Evolutionary conservation across 257 asterid species (phyloP), one percentile per base, ranked within the genome.

Genomic region (Nicotiana obtusifolia): DNA sequence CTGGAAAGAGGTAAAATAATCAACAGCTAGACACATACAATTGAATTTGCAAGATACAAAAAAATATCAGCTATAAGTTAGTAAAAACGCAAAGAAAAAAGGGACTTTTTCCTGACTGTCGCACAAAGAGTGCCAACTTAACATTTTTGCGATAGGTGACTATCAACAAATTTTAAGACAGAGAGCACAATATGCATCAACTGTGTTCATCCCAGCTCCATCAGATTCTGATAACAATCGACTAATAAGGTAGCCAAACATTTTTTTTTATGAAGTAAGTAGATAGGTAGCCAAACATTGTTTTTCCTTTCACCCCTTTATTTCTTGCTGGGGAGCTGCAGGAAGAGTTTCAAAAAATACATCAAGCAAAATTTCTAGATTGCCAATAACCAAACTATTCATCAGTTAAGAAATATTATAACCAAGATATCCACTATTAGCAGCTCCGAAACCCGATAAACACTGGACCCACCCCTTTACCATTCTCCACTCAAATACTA

Each of bases 1-100:
- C 99, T 96, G 90, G 7, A 47, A 33, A 44, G 78, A 73, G 41
- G 15, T 47, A 47, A 14, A 44, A 73, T 24, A 47, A 73, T 47
- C 78, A 73, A 73, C 60, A n/a, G 22, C 60, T 24, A 47, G 61
- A 44, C 47, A 71, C 35, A 71, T 71, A 54, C 78, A 71, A 41
- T 13, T 44, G 59, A 44, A 47, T 6, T 44, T 44, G 49, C 60
- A 44, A 22, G 60, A 71, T 71, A 71, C 14, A 1, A 11, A 47
- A 20, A 71, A 7, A 71, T 20, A 71, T 73, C 15, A 73, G 78
- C 41, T 44, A 22, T 47, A 24, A 22, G 37, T 22, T 14, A 5
- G 22, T 24, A 22, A 73, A 73, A 52, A 15, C 1, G 6, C 16
- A 14, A 14, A 15, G 57, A 52, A 52, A 52, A 52, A 52, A 5